Conservation (phyloP, 2,329 filamentous ascomycete species). For the Phyllachora maydis region DNA sequence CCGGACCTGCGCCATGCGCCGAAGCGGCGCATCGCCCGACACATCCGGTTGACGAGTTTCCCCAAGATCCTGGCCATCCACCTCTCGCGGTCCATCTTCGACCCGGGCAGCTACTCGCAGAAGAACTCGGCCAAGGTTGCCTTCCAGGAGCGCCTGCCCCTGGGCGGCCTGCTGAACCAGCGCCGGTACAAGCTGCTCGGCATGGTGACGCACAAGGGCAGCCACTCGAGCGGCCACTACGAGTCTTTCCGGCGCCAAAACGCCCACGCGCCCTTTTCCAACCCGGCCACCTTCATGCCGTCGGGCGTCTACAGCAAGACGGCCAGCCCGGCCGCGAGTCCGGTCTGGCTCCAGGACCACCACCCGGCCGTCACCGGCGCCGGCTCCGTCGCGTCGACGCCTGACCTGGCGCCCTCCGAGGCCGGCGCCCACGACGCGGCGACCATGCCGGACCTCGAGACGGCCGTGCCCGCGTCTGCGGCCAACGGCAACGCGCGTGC, state of each 20-base stretch:
- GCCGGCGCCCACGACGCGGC: no score
- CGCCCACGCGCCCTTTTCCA: slow-evolving; percentile 59
- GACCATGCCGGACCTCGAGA: no score
- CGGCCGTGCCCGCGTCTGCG: no score
- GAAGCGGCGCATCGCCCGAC: slow-evolving; percentile 65
- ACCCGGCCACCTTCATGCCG: slow-evolving; percentile 56
- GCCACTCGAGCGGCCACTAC: slow-evolving; percentile 91
- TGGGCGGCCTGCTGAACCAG: slow-evolving; percentile 61
- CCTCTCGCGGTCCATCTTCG: slow-evolving; percentile 83
- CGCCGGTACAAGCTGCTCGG: slow-evolving; percentile 70
- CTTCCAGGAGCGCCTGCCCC: slow-evolving; percentile 69
- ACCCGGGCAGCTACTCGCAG: slow-evolving; percentile 51
- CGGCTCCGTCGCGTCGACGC: slow-evolving; percentile 22
- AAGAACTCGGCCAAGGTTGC: slow-evolving; percentile 92
- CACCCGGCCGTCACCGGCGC: no score
- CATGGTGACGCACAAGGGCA: slow-evolving; percentile 85
- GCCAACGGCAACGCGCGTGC: no score
- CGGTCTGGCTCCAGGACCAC: no score
- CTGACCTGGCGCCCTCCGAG: slow-evolving; percentile 25
- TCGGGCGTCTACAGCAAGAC: slow-evolving; percentile 53
- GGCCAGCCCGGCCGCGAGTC: slow-evolving; percentile 29
- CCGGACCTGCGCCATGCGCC: slow-evolving; percentile 59
- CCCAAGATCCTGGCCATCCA: slow-evolving; percentile 85
- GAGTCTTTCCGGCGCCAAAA: slow-evolving; percentile 87
- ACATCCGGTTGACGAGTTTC: slow-evolving; percentile 71